Conservation (phyloP, 106 monocot genomes). For the Acorus gramineus region DNA sequence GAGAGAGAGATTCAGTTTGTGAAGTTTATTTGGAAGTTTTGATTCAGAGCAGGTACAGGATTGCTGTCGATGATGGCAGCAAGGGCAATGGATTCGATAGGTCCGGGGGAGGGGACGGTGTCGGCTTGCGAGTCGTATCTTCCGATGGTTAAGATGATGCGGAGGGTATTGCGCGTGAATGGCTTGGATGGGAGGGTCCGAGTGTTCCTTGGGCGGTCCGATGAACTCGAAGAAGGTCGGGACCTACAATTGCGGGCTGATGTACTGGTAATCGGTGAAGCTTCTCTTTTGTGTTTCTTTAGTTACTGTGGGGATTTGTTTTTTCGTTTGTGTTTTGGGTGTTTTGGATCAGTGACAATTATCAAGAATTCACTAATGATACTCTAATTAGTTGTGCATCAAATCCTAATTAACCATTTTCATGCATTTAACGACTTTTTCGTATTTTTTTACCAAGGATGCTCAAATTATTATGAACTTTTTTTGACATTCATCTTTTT, state of each 20-base stretch:
- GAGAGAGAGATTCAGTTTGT: not conserved
- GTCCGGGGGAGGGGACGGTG: slow-evolving; percentile 28
- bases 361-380: too few relatives aligned
- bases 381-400: too few relatives aligned
- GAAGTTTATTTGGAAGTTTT: not conserved
- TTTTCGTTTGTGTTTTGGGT: too few relatives aligned
- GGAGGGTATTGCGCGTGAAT: slow-evolving; percentile 62
- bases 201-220: slow-evolving; percentile 73
- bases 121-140: slow-evolving; percentile 90
- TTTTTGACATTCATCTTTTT: too few relatives aligned
- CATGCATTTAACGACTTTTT: too few relatives aligned
- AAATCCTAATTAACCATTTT: too few relatives aligned
- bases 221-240: slow-evolving; percentile 60
- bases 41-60: slow-evolving; percentile 77
- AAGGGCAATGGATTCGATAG: slow-evolving; percentile 40
- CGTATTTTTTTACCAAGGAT: too few relatives aligned
- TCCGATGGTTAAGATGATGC: slow-evolving; percentile 87
- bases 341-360: too few relatives aligned
- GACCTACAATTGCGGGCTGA: slow-evolving; percentile 67
- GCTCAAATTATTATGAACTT: too few relatives aligned
- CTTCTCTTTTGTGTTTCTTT: too few relatives aligned
- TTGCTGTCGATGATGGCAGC: slow-evolving; percentile 94
- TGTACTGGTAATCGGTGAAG: slow-evolving; percentile 38
- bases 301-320: too few relatives aligned
- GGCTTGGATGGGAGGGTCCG: slow-evolving; percentile 60